These are phyloP conservation scores for Nymphaea thermarum DNA, from an alignment of 164 flowering plant genomes.

Conservation along the genomic window DNA sequence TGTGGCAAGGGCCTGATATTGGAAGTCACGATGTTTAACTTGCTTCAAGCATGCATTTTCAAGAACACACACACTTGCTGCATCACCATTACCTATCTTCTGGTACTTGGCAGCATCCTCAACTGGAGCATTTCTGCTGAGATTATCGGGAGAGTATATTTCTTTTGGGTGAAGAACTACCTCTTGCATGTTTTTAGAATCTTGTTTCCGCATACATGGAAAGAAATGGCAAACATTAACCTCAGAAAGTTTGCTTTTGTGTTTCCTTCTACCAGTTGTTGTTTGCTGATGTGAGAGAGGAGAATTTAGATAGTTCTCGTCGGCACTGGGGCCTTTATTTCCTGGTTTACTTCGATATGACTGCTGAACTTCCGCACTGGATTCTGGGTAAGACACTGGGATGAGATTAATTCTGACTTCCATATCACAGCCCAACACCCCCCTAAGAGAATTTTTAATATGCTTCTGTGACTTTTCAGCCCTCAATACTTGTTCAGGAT, in stretches of 20 bases:
- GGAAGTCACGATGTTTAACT: conserved; percentile 3
- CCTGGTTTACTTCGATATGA: background rate
- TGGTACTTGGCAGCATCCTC: conserved; percentile 15
- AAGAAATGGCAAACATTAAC: conserved; percentile 25
- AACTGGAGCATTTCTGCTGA: conserved; percentile 46
- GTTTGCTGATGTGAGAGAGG: conserved; percentile 30
- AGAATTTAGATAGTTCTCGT: conserved; percentile 17
- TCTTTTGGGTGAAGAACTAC: conserved; percentile 17
- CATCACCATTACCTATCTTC: conserved; percentile 18
- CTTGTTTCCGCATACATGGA: conserved; percentile 2
- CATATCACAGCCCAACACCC: conserved; percentile 60
- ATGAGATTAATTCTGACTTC: conserved; percentile 60
- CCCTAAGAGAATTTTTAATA: conserved; percentile 67
- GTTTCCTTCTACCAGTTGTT: conserved; percentile 21
- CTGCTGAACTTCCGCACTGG: background rate
- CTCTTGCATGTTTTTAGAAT: background rate
- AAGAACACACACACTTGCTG: conserved; percentile 5
- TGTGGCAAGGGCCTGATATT: conserved; percentile 4
- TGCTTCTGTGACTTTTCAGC: conserved; percentile 84
- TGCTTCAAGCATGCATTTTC: conserved; percentile 11
- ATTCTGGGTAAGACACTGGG: conserved; percentile 1
- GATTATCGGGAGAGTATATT: conserved; percentile 30
- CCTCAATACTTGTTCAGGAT: conserved; percentile 41
- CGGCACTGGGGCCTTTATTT: conserved; percentile 8
- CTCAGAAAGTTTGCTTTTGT: conserved; percentile 23